Evolutionary conservation across 2,329 filamentous ascomycete genomes (phyloP).

Genomic region (Epichloe glyceriae): DNA sequence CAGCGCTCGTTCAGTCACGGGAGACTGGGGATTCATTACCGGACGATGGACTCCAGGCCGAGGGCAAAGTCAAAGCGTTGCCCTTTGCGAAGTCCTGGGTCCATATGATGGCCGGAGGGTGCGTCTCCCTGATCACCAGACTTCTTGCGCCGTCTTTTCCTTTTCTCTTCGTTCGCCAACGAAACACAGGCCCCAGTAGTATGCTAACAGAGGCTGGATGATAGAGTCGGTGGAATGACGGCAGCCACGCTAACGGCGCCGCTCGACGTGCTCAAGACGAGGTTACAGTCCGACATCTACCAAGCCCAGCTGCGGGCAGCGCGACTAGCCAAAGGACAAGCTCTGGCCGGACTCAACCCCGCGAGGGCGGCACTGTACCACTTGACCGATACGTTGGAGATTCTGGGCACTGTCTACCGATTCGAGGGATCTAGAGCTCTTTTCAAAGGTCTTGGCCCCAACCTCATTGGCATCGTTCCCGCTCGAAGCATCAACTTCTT

Average conservation of each 20-base stretch:
- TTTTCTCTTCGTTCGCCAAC: background rate
- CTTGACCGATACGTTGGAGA: conserved; percentile 74
- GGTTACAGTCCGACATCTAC: conserved; percentile 90
- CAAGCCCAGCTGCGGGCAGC: conserved; percentile 64
- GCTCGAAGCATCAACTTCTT: conserved; percentile 89
- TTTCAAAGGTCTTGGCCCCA: conserved; percentile 88
- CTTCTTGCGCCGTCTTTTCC: background rate
- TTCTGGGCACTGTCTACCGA: conserved; percentile 67
- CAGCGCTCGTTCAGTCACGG: conserved; percentile 42
- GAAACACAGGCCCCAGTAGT: background rate
- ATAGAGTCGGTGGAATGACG: conserved; percentile 76
- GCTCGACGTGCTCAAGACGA: conserved; percentile 86
- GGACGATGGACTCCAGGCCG: conserved; percentile 22
- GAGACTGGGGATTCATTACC: conserved; percentile 46
- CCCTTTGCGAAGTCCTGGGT: conserved; percentile 71
- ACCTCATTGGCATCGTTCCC: conserved; percentile 78
- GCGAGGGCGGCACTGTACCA: conserved; percentile 57
- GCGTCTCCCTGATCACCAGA: conserved; percentile 21
- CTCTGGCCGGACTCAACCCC: conserved; percentile 40
- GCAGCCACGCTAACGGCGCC: conserved; percentile 87
- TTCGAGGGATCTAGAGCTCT: conserved; percentile 75
- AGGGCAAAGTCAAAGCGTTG: conserved; percentile 24
- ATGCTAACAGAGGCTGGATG: conserved; percentile 9
- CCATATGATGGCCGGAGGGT: conserved; percentile 86
- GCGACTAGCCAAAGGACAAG: conserved; percentile 44